A percentile compares a stretch with the other conserved stretches of the same genome.
Evolutionary conservation across 2,329 filamentous ascomycete species (phyloP).

Genomic region (Fusarium duplospermum): DNA sequence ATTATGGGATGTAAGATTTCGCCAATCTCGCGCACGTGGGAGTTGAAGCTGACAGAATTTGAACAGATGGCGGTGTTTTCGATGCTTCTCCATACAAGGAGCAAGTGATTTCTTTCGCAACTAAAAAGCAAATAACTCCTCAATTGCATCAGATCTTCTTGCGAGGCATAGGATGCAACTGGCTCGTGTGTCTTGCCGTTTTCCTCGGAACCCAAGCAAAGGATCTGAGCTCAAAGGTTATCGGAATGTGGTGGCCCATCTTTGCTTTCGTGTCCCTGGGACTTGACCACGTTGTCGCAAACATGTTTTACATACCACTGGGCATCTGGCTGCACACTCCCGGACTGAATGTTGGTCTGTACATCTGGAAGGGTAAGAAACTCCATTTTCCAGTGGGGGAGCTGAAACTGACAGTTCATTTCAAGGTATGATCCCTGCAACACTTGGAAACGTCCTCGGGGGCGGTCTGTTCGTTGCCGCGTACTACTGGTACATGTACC

Average conservation of each 20-base stretch:
- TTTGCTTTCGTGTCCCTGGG: slow-evolving; percentile 65
- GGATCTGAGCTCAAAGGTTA: slow-evolving; percentile 64
- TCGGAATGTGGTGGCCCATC: slow-evolving; percentile 67
- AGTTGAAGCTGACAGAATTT: not conserved
- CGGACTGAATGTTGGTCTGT: slow-evolving; percentile 58
- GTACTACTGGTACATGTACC: slow-evolving; percentile 45
- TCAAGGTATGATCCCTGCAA: slow-evolving; percentile 58
- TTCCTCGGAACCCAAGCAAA: slow-evolving; percentile 61
- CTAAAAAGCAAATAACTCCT: slow-evolving; percentile 60
- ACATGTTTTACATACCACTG: slow-evolving; percentile 66
- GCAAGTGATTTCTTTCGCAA: slow-evolving; percentile 58
- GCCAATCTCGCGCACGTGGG: rapidly evolving
- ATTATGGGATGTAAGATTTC: slow-evolving; percentile 53
- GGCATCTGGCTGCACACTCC: slow-evolving; percentile 62
- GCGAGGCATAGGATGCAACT: slow-evolving; percentile 66
- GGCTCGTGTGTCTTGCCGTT: slow-evolving; percentile 67
- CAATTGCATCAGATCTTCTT: slow-evolving; percentile 65
- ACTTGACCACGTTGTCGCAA: slow-evolving; percentile 69
- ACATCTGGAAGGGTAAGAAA: slow-evolving; percentile 65
- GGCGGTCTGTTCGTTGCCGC: slow-evolving; percentile 63
- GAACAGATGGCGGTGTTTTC: slow-evolving; percentile 58
- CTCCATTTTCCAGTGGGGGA: too few species aligned
- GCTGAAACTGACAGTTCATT: slow-evolving; percentile 4
- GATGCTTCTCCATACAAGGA: slow-evolving; percentile 55
- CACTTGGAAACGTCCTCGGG: slow-evolving; percentile 65